phyloP scores from a whole-genome alignment of 495 filamentous ascomycete genomes.

The Xylaria scruposa region DNA sequence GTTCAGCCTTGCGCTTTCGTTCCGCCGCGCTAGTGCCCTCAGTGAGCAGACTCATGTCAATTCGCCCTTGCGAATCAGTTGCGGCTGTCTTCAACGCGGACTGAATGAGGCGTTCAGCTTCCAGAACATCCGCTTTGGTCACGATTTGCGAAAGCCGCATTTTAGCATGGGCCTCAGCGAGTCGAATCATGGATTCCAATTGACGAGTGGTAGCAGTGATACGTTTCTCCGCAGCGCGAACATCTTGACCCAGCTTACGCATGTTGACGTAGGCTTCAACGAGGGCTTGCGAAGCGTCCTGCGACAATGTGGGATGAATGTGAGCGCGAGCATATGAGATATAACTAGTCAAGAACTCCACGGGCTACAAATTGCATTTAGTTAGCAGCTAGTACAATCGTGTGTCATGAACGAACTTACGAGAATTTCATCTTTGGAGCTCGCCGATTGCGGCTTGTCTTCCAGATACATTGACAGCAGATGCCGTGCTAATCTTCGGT shows the following conservation, averaged over 20 bases:
- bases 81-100: conserved; percentile 96
- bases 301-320: conserved; percentile 79
- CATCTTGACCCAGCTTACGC: conserved; percentile 94
- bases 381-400: conserved; percentile 25
- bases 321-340: conserved; percentile 95
- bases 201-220: conserved; percentile 98
- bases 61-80: conserved; percentile 91
- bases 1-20: conserved; percentile 76
- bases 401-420: conserved; percentile 58
- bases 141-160: conserved; percentile 86
- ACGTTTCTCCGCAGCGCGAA: conserved; percentile 88
- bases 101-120: conserved; percentile 91
- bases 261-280: conserved; percentile 91
- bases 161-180: conserved; percentile 95
- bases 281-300: conserved; percentile 79
- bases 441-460: conserved; percentile 88
- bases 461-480: conserved; percentile 97
- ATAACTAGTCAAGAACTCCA: conserved; percentile 95
- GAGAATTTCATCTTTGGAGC: conserved; percentile 69
- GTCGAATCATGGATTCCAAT: conserved; percentile 95
- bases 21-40: conserved; percentile 89
- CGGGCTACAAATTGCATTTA: conserved; percentile 61
- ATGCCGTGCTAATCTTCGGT: conserved; percentile 89
- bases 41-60: conserved; percentile 94
- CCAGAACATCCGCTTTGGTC: conserved; percentile 80